Evolutionary conservation across 257 asterid species (phyloP).

Genomic region (Mentha longifolia): DNA sequence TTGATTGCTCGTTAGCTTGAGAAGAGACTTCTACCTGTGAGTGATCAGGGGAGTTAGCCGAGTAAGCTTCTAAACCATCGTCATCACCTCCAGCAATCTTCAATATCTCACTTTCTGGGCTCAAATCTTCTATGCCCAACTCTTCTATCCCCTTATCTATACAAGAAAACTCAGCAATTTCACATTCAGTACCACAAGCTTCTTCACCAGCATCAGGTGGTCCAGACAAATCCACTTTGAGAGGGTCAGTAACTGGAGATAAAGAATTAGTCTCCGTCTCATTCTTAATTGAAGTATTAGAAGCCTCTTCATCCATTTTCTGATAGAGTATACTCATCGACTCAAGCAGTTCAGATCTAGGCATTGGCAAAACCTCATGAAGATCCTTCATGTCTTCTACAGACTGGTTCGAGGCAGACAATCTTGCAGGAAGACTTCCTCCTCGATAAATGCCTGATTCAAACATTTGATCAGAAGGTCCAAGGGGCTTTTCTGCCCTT

Average conservation of each 20-base stretch:
- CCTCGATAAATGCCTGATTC: slow-evolving; percentile 49
- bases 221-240: slow-evolving; percentile 31
- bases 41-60: slow-evolving; percentile 28
- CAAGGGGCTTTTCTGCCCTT: slow-evolving; percentile 35
- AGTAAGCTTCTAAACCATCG: slow-evolving; percentile 36
- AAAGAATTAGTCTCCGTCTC: slow-evolving; percentile 45
- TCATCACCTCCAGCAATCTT: slow-evolving; percentile 30
- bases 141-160: slow-evolving; percentile 43
- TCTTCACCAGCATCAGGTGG: slow-evolving; percentile 39
- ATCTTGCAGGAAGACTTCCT: slow-evolving; percentile 60
- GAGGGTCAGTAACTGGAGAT: slow-evolving; percentile 37
- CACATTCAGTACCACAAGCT: slow-evolving; percentile 48
- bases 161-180: slow-evolving; percentile 43
- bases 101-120: slow-evolving; percentile 25
- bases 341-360: slow-evolving; percentile 61
- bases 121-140: slow-evolving; percentile 29
- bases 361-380: slow-evolving; percentile 72
- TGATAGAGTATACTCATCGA: slow-evolving; percentile 66
- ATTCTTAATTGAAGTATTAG: slow-evolving; percentile 39
- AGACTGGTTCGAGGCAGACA: slow-evolving; percentile 46
- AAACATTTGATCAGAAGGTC: slow-evolving; percentile 37
- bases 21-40: slow-evolving; percentile 28
- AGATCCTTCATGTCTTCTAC: slow-evolving; percentile 74
- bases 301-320: slow-evolving; percentile 67
- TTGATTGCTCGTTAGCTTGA: slow-evolving; percentile 33